phyloP scores from a whole-genome alignment of 768 basidiomycete genomes.

The Kwoniella europaea region DNA sequence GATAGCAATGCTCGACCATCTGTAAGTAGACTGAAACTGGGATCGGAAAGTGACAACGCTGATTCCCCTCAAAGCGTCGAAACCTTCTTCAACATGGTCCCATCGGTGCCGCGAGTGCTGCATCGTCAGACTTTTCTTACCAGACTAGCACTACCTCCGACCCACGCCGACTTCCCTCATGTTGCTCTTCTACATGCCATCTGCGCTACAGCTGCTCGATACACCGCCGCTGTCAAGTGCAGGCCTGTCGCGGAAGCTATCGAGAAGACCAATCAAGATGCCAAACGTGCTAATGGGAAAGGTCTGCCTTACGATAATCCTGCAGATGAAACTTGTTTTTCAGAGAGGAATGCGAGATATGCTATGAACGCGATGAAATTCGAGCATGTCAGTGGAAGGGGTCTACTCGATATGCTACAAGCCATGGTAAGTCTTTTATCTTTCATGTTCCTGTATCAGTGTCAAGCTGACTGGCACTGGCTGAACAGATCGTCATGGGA shows the following conservation, averaged over 20 bases:
- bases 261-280: slow-evolving; percentile 19
- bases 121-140: slow-evolving; percentile 71
- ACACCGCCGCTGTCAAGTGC: slow-evolving; percentile 64
- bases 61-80: slow-evolving; percentile 65
- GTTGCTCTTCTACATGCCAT: slow-evolving; percentile 76
- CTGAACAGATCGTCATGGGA: slow-evolving; percentile 21
- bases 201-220: slow-evolving; percentile 77
- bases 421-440: slow-evolving; percentile 26
- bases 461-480: slow-evolving; percentile 3
- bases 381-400: slow-evolving; percentile 21
- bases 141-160: slow-evolving; percentile 68
- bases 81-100: slow-evolving; percentile 78
- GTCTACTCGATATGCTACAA: slow-evolving; percentile 43
- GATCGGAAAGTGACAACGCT: not conserved
- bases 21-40: slow-evolving; percentile 15
- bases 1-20: slow-evolving; percentile 29
- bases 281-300: slow-evolving; percentile 11
- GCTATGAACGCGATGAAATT: slow-evolving; percentile 31
- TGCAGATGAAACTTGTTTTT: slow-evolving; percentile 37
- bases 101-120: slow-evolving; percentile 72
- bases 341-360: slow-evolving; percentile 44
- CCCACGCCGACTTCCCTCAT: slow-evolving; percentile 74
- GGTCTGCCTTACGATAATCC: slow-evolving; percentile 26
- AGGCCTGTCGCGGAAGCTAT: slow-evolving; percentile 26
- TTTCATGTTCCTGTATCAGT: not conserved